Evolutionary conservation across 441 rosid genomes (phyloP), one percentile per base, ranked within the genome.

Genomic region (Melastoma candidum): DNA sequence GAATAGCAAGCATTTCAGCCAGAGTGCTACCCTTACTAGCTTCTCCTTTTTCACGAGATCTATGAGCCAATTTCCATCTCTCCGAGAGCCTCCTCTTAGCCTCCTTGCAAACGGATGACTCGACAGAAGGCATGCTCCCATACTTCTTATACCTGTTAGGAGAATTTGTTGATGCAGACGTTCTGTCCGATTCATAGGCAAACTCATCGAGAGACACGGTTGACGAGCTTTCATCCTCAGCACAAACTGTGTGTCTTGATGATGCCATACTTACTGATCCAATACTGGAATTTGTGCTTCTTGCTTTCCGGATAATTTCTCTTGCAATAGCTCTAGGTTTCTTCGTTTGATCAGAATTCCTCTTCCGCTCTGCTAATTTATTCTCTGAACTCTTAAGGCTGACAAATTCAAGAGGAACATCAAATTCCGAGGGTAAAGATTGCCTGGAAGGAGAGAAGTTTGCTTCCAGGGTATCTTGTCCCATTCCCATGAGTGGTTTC

Each of bases 81-180:
- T 87, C 94, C 53, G 95, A 85, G 47, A 94, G 83, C 78, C 99
- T 82, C 71, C 76, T 81, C 73, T 69, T 85, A 9, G 99, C 97
- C 73, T 94, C 97, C 74, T 72, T 85, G 59, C 76, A 79, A 48
- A 84, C 83, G 52, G 82, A 74, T 75, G 95, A 85, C 67, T 80
- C 80, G 12, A 72, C 53, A 51, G 82, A 69, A 44, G 45, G 73
- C 51, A 77, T 69, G 54, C 71, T 63, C 57, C 70, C 63, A 56
- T 67, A 60, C 44, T 58, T 70, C 54, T 61, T 66, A 60, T 72
- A 0, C 22, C 22, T 17, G 22, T 17, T 68, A 64, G 63, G 55
- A 24, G 65, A 54, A 44, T 73, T 75, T 64, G 74, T 79, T 59
- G 75, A 72, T 47, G 78, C 52, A 55, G 63, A 66, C 61, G 64